Evolutionary conservation across 306 rosid species (phyloP).

Genomic region (Rosa lucieae): DNA sequence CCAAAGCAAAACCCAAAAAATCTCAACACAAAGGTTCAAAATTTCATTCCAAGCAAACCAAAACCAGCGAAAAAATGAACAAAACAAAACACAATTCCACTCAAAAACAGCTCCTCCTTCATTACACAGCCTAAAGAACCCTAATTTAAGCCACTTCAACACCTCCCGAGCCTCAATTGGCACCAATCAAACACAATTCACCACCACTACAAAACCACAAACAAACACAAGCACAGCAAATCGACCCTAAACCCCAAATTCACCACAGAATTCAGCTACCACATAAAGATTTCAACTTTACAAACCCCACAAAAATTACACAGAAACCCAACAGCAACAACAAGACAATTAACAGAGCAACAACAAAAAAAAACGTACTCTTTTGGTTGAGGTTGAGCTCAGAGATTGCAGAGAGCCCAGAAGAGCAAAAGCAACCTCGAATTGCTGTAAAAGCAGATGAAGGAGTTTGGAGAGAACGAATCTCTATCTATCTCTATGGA

Average conservation of each 20-base stretch:
- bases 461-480: neutral
- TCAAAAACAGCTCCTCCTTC: neutral
- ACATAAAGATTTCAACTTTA: neutral
- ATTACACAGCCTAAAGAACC: conserved; percentile 22
- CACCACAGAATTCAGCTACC: conserved; percentile 5
- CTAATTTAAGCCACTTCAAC: conserved; percentile 17
- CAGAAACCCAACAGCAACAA: neutral
- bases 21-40: conserved; percentile 1
- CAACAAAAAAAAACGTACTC: neutral
- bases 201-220: conserved; percentile 8
- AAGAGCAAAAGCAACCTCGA: conserved; percentile 39
- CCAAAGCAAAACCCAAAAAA: neutral
- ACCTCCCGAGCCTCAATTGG: conserved; percentile 4
- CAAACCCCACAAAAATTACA: neutral
- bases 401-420: neutral
- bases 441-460: conserved; percentile 16
- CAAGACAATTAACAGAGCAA: neutral
- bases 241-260: conserved; percentile 19
- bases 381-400: neutral
- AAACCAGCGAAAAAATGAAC: conserved; percentile 8
- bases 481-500: neutral
- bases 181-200: conserved; percentile 24
- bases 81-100: neutral
- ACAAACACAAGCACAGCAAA: conserved; percentile 7
- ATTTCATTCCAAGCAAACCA: conserved; percentile 16